Conservation (phyloP, 257 asterid species). For the Solanum chiquidenum region DNA sequence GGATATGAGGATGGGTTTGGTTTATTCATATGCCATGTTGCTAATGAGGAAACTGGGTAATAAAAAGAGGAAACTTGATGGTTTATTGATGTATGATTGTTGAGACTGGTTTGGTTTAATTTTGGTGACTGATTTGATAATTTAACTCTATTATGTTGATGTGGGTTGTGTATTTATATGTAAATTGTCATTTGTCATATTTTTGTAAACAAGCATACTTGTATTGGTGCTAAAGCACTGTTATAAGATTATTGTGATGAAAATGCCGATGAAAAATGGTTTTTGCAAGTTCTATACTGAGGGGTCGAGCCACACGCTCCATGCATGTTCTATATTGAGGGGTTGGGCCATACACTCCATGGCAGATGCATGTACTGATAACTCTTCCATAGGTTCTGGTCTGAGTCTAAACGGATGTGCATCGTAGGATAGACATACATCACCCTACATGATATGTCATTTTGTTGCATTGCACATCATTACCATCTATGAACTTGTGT, state of each 20-base stretch:
- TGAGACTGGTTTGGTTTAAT: not conserved
- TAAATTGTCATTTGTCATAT: not conserved
- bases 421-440: not conserved
- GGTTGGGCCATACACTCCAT: not conserved
- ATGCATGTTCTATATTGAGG: not conserved
- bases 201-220: not conserved
- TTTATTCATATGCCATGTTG: not conserved
- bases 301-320: not conserved
- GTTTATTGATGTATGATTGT: not conserved
- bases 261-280: not conserved
- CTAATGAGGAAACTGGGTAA: not conserved
- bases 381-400: not conserved
- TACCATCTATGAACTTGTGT: not conserved
- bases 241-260: not conserved
- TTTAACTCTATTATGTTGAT: not conserved
- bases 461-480: not conserved
- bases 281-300: not conserved
- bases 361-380: not conserved
- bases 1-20: not conserved
- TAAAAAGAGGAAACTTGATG: not conserved
- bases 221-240: not conserved
- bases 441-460: not conserved
- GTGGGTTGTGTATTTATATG: not conserved
- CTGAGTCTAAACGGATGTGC: not conserved
- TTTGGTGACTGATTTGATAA: not conserved